Base-by-base conservation (phyloP, 306 rosid species). In the Vigna unguiculata region DNA sequence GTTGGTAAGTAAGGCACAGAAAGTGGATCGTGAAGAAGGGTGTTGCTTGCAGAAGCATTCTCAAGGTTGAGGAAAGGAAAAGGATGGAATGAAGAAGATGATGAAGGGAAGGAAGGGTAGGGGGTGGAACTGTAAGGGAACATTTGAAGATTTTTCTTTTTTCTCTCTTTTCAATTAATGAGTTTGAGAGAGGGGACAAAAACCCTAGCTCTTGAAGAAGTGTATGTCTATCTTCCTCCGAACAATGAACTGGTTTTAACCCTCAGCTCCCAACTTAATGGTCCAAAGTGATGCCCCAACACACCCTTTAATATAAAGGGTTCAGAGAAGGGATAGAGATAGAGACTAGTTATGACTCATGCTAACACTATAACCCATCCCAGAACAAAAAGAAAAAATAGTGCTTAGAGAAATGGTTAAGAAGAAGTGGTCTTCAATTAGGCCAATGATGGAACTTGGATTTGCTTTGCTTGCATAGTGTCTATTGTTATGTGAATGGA, bases 41-140 rank as follows among this genome's bases (percentile, higher is more conserved):
- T 76, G 82, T 69, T 69, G 49, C 36, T 64, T 43, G 77, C 53
- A 66, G 80, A 47, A 69, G 84, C 72, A 30, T 71, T 28, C 4
- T 72, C 88, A 71, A 74, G 88, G 77, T 83, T 36, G 3, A 71
- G 73, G 13, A 81, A 72, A 9, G 86, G 83, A 46, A 75, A 75
- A 77, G 64, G 80, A 80, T 77, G 85, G 12, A 64, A 79, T 16
- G 75, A 68, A 48, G 84, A 82, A 54, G 79, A 68, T 8, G 76
- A 75, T 5, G 84, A 78, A 34, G 77, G 60, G 67, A 84, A 87
- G 74, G 79, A 85, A 63, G 91, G 87, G 74, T 68, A 86, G 70
- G 87, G 87, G 85, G 61, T 79, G 49, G 76, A 57, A 15, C 55
- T 78, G 70, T 71, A 79, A 58, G 96, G 84, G 81, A 87, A 87